Evolutionary conservation across 345 rosid genomes (phyloP), one percentile per base, ranked within the genome.

Genomic region (Eucalyptus tenuipes): DNA sequence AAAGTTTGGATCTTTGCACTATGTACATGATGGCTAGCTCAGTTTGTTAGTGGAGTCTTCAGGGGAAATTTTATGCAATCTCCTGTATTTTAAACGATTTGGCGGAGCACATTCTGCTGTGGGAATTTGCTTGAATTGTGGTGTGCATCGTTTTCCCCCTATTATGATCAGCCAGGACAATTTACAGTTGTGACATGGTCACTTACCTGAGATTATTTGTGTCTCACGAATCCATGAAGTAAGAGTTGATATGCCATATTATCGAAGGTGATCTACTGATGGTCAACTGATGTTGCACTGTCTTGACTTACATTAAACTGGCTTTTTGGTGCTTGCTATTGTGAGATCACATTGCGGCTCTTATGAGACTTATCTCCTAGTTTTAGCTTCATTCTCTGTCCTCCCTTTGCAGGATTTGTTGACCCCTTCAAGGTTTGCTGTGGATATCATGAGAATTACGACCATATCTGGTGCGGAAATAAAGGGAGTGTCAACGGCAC

Each of bases 391-490:
- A 37, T 37, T 71, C 2, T 71, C 45, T 55, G 37, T 49, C 33
- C 33, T 49, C 4, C 25, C 27, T 80, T 80, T 52, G 11, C 92
- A 94, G 96, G 96, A 17, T 92, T 90, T 48, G 90, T 92, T 82
- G 96, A 92, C 91, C 93, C 95, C 10, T 86, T 94, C 87, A 91
- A 91, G 90, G 92, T 93, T 37, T 95, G 97, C 90, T 95, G 96
- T 47, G 96, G 96, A 33, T 94, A 91, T 75, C 96, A 94, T 64
- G 93, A 89, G 85, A 91, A 94, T 31, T 91, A 89, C 44, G 92
- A 93, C 87, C 96, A 95, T 75, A 88, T 95, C 6, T 93, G 95
- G 94, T 94, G 96, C 14, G 97, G 97, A 45, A 87, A 88, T 85
- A 95, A 86, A 87, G 91, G 89, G 42, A 85, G 1, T 8, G 88